Evolutionary conservation across 306 rosid species (phyloP), one percentile per base, ranked within the genome.

Genomic region (Biancaea sappan): DNA sequence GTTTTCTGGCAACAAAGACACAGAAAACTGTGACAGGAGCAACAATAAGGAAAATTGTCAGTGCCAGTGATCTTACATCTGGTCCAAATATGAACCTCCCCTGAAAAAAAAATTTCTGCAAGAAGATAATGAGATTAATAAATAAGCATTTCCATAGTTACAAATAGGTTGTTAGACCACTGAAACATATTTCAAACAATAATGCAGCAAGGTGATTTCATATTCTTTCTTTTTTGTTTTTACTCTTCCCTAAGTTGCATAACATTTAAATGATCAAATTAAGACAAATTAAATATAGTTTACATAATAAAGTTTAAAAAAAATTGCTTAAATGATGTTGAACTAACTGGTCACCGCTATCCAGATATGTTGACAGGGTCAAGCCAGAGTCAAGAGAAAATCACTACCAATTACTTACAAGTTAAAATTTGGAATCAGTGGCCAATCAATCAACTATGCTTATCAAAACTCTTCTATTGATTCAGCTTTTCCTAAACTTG

Each of bases 1-100:
- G 86, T 79, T 90, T 92, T 77, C 88, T 80, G 80, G 92, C 99
- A 70, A 94, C 95, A 86, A 88, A 92, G 82, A 84, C 79, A 75
- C 99, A 94, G 95, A 94, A 94, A 80, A 83, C 74, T 15, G 92
- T 41, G 2, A 92, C 86, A 24, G 99, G 99, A 58, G 91, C 97
- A 81, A 94, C 93, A 44, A 94, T 87, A 47, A 94, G 95, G 70
- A 90, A 84, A 75, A 94, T 74, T 47, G 99, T 94, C 83, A 94
- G 82, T 37, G 76, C 87, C 90, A 94, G 69, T 12, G 99, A 94
- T 85, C 99, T 88, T 79, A 88, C 96, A 88, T 94, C 99, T 24
- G 99, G 99, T 73, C 99, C 99, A 47, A 94, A 94, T 78, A 94
- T 88, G 82, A 94, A 88, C 87, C 92, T 94, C n/a, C 99, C 99